Conservation (phyloP, 768 basidiomycete species). For the Coprinopsis strossmayeri region DNA sequence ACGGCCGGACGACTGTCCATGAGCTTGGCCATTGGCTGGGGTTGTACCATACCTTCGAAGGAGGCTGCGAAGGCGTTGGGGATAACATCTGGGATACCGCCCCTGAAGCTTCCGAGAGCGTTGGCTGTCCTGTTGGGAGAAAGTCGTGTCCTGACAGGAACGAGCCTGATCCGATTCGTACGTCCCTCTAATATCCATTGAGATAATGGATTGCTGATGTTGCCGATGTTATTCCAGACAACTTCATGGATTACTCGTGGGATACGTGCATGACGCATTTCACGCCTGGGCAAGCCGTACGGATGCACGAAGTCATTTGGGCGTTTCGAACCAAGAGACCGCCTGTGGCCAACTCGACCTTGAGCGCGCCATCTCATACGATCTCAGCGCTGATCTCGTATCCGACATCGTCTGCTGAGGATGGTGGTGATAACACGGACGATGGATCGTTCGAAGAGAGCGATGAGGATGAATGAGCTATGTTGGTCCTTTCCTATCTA, state of each 20-base stretch:
- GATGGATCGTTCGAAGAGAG: too few relatives aligned
- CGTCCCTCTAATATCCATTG: conserved; percentile 5
- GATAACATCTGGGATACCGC: conserved; percentile 39
- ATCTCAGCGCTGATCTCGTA: too few relatives aligned
- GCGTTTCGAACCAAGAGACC: conserved; percentile 9
- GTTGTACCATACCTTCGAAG: conserved; percentile 42
- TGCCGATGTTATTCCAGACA: conserved; percentile 17
- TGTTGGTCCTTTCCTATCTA: too few relatives aligned
- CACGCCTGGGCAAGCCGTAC: conserved; percentile 35
- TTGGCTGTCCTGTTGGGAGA: conserved; percentile 28
- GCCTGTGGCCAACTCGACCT: conserved; percentile 1
- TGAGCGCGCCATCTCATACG: too few relatives aligned
- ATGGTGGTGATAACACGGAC: too few relatives aligned
- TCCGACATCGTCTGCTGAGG: too few relatives aligned
- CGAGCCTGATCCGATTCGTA: conserved; percentile 33
- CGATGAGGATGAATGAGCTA: too few relatives aligned
- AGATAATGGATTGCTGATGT: background rate
- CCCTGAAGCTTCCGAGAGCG: conserved; percentile 28
- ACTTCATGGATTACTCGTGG: conserved; percentile 44
- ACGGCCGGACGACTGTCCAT: conserved; percentile 40
- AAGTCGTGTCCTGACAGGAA: conserved; percentile 26
- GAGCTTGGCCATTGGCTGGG: conserved; percentile 48
- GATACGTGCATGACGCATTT: conserved; percentile 40
- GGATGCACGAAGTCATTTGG: conserved; percentile 21
- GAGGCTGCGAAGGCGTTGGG: conserved; percentile 27